Conservation (phyloP, 2,329 filamentous ascomycete species). For the Exophiala aquamarina region DNA sequence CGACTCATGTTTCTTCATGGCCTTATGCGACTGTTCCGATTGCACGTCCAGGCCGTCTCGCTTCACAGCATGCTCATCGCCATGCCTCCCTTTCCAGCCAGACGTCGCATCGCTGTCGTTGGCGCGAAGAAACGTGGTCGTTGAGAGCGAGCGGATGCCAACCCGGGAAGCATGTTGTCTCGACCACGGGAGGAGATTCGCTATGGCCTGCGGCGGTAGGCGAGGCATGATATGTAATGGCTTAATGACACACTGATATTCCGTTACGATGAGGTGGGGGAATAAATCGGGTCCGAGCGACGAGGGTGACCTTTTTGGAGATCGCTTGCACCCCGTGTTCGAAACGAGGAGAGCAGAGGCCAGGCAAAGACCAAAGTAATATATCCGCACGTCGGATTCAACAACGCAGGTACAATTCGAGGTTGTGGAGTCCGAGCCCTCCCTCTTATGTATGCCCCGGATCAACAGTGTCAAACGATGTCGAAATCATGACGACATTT, state of each 20-base stretch:
- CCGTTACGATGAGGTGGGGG: no score
- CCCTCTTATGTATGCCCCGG: background rate
- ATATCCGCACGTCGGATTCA: no score
- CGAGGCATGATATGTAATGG: background rate
- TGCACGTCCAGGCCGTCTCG: conserved; percentile 38
- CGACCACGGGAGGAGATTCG: background rate
- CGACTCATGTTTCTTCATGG: conserved; percentile 36
- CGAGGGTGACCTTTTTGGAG: no score
- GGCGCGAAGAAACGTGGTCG: background rate
- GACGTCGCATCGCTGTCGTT: conserved; percentile 16
- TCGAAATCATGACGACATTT: conserved; percentile 6
- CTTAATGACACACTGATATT: no score
- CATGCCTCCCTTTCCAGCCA: conserved; percentile 36
- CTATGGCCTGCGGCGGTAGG: background rate
- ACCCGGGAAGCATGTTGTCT: background rate
- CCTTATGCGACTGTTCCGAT: conserved; percentile 30
- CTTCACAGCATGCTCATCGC: conserved; percentile 35
- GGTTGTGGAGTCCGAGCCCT: background rate
- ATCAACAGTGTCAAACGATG: background rate
- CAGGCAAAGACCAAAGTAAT: no score
- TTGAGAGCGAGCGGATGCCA: background rate
- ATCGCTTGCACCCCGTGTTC: no score
- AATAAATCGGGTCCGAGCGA: no score
- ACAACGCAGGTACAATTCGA: no score
- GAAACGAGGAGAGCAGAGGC: no score